Evolutionary conservation across 73 alveolate species (phyloP).

Genomic region (Blepharisma stoltei): DNA sequence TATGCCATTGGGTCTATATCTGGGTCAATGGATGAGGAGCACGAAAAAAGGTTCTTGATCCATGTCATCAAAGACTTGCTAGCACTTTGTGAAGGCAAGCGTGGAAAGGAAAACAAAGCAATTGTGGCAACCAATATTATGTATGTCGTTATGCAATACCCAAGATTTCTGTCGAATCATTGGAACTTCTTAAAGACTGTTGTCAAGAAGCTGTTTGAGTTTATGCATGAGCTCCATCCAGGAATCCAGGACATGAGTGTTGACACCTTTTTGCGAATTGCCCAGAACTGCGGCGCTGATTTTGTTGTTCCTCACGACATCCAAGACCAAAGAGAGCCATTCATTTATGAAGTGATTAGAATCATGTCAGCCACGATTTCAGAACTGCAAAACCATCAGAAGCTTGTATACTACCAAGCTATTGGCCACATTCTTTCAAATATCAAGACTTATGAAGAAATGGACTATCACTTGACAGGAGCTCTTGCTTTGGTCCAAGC

Average conservation of each 20-base stretch:
- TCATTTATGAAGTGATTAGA: conserved; percentile 85
- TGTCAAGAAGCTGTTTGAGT: conserved; percentile 92
- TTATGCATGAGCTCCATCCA: conserved; percentile 96
- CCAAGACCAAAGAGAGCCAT: conserved; percentile 79
- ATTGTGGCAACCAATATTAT: conserved; percentile 90
- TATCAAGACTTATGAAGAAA: conserved; percentile 54
- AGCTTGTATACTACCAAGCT: conserved; percentile 91
- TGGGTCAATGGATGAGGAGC: conserved; percentile 61
- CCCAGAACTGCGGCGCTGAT: conserved; percentile 68
- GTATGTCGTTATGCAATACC: conserved; percentile 98
- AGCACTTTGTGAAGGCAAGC: conserved; percentile 61
- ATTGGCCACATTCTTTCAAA: conserved; percentile 87
- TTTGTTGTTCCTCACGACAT: conserved; percentile 57
- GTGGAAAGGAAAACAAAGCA: conserved; percentile 67
- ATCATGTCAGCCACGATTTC: conserved; percentile 70
- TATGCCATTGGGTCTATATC: conserved; percentile 74
- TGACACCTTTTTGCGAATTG: conserved; percentile 90
- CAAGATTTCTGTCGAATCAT: conserved; percentile 86
- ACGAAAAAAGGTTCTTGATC: conserved; percentile 59
- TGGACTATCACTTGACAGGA: conserved; percentile 51
- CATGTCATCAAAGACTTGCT: conserved; percentile 64
- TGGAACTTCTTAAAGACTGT: conserved; percentile 98
- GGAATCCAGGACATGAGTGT: conserved; percentile 98
- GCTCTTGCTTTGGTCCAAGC: conserved; percentile 62
- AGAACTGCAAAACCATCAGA: conserved; percentile 84